Evolutionary conservation across 2,329 filamentous ascomycete genomes (phyloP).

Genomic region (Trichoderma gracile): DNA sequence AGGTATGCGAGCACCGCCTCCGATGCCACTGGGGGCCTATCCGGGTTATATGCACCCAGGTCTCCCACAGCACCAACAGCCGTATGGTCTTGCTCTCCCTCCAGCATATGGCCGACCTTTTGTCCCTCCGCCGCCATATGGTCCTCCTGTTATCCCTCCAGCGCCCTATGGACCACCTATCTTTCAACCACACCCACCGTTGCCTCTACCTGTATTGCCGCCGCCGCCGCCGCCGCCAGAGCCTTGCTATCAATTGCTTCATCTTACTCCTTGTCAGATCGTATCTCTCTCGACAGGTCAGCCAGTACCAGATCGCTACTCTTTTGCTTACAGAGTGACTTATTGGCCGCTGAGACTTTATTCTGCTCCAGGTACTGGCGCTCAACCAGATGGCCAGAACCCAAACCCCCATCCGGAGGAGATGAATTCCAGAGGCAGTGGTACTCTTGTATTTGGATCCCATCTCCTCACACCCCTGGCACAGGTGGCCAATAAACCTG

Average conservation of each 20-base stretch:
- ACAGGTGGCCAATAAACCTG: background rate
- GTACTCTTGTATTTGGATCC: background rate
- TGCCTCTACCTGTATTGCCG: background rate
- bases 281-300: background rate
- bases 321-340: background rate
- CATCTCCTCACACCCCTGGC: background rate
- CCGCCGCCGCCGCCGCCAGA: slow-evolving; percentile 2
- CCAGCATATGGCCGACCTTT: background rate
- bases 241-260: slow-evolving; percentile 6
- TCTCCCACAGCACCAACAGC: background rate
- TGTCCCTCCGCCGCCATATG: background rate
- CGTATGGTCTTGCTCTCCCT: background rate
- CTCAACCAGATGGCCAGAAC: background rate
- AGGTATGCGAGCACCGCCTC: background rate
- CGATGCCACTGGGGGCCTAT: background rate
- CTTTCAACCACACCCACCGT: background rate
- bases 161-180: background rate
- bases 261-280: background rate
- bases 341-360: background rate
- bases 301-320: background rate
- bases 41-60: background rate
- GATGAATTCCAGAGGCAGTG: background rate
- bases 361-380: background rate
- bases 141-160: background rate
- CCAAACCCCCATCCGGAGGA: background rate